Percentiles rank a stretch among this genome's conserved stretches.
phyloP scores from a whole-genome alignment of 1,284 basidiomycete genomes.

The Heterobasidion irregulare region DNA sequence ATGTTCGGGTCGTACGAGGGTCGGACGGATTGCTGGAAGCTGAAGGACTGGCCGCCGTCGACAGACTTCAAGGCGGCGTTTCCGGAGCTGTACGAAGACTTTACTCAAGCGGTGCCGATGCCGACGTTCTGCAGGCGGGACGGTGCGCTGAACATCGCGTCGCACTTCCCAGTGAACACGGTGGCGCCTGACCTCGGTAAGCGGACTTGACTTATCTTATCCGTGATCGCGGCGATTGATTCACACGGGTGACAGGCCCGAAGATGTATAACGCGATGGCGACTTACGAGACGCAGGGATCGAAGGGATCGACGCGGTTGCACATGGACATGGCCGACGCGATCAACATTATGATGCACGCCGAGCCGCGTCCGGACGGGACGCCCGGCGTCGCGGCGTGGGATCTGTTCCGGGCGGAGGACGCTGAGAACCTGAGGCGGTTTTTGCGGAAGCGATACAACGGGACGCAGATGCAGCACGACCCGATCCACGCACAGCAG shows the following conservation, averaged over 20 bases:
- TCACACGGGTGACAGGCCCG: conserved; percentile 37
- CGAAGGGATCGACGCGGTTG: conserved; percentile 77
- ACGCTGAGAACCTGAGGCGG: conserved; percentile 68
- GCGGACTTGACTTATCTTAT: conserved; percentile 18
- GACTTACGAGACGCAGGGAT: conserved; percentile 50
- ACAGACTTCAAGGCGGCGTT: conserved; percentile 79
- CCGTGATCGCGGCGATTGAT: not conserved
- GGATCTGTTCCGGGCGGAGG: conserved; percentile 85
- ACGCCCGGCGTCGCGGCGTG: conserved; percentile 80
- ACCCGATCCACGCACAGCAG: conserved; percentile 89
- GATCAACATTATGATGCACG: conserved; percentile 85
- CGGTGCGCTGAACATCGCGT: conserved; percentile 81
- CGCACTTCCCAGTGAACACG: conserved; percentile 80
- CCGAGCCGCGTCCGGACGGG: conserved; percentile 53
- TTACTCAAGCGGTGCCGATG: conserved; percentile 75
- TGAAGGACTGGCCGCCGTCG: conserved; percentile 94
- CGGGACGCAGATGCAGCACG: conserved; percentile 39
- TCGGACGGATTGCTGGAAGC: conserved; percentile 60
- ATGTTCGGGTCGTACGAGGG: conserved; percentile 65
- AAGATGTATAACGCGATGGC: conserved; percentile 80
- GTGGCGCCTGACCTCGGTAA: conserved; percentile 81
- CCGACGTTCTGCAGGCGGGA: conserved; percentile 86
- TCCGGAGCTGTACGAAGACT: conserved; percentile 86
- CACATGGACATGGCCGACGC: conserved; percentile 98
- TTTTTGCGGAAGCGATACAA: conserved; percentile 58